phyloP scores from a whole-genome alignment of 2,329 filamentous ascomycete genomes.

The Sclerotinia sclerotiorum region DNA sequence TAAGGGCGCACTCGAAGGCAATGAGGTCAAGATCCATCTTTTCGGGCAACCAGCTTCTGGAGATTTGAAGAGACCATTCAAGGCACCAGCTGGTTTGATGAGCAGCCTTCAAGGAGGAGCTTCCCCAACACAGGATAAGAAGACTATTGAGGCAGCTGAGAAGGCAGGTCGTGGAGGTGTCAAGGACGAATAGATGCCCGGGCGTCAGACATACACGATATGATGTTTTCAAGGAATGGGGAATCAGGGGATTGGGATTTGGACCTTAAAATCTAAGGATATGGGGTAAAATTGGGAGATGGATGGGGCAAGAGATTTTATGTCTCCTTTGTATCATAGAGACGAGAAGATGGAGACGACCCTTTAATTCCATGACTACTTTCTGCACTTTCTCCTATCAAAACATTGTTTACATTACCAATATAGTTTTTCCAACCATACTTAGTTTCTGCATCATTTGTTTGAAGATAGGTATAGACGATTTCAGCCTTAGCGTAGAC shows the following conservation, averaged over 20 bases:
- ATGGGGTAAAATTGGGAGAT: constrained; percentile 10
- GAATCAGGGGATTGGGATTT: not conserved
- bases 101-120: constrained; percentile 66
- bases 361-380: constrained; percentile 8
- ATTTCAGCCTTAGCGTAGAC: constrained; percentile 6
- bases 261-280: not conserved
- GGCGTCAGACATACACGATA: constrained; percentile 1
- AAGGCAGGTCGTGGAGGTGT: constrained; percentile 69
- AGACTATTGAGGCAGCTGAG: constrained; percentile 78
- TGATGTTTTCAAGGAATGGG: constrained; percentile 9
- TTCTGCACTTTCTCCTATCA: not conserved
- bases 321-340: constrained; percentile 23
- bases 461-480: not conserved
- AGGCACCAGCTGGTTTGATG: constrained; percentile 81
- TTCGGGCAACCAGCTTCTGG: constrained; percentile 83
- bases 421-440: not conserved
- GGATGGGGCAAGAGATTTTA: constrained; percentile 5
- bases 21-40: constrained; percentile 93
- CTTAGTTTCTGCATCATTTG: not conserved
- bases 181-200: constrained; percentile 62
- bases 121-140: constrained; percentile 85
- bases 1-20: constrained; percentile 93
- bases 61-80: constrained; percentile 95
- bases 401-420: not conserved
- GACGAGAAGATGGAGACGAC: constrained; percentile 7